Conservation (phyloP, 73 alveolate species). For the Paramecium biaurelia region DNA sequence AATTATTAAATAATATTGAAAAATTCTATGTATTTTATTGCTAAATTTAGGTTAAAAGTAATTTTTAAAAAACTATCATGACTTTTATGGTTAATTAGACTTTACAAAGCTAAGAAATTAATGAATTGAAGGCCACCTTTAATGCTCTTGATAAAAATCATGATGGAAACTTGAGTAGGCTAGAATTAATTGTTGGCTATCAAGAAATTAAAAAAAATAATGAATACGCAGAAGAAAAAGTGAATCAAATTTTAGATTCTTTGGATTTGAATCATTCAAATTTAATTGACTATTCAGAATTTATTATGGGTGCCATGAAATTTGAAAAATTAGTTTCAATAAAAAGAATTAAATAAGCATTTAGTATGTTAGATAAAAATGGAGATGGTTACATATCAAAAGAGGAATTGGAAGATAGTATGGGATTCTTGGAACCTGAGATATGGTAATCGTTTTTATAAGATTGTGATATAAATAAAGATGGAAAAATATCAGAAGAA, state of each 20-base stretch:
- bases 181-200: slow-evolving; percentile 62
- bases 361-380: slow-evolving; percentile 55
- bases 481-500: slow-evolving; percentile 58
- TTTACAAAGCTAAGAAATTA: neutral
- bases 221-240: slow-evolving; percentile 29
- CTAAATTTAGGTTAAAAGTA: neutral
- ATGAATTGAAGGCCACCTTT: neutral
- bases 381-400: slow-evolving; percentile 62
- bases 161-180: slow-evolving; percentile 66
- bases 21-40: neutral
- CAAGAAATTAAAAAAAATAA: neutral
- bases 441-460: slow-evolving; percentile 51
- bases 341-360: slow-evolving; percentile 52
- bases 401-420: slow-evolving; percentile 45
- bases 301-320: slow-evolving; percentile 64
- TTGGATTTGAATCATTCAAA: slow-evolving; percentile 65
- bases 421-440: slow-evolving; percentile 58
- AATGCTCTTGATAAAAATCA: slow-evolving; percentile 65
- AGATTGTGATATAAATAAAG: slow-evolving; percentile 61
- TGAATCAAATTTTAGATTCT: slow-evolving; percentile 41
- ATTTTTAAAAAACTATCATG: slow-evolving; percentile 40
- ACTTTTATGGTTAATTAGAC: slow-evolving; percentile 45
- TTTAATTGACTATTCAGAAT: slow-evolving; percentile 65
- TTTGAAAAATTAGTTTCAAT: slow-evolving; percentile 51
- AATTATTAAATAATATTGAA: neutral